Evolutionary conservation across 352 stramenopile species (phyloP), one percentile per base, ranked within the genome.

Genomic region (Globisporangium polare): DNA sequence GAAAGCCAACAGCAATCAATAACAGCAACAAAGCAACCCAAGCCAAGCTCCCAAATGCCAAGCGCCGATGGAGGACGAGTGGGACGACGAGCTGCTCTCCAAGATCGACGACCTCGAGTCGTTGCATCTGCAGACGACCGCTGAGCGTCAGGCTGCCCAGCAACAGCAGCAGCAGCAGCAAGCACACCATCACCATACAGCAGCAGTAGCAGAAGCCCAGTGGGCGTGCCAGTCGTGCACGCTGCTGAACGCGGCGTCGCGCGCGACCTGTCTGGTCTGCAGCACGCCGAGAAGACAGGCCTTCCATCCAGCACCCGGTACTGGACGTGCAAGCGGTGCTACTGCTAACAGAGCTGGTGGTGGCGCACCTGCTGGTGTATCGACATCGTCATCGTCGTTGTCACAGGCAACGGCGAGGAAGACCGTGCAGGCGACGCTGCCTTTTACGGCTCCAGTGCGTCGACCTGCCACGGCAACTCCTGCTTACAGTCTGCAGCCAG

Each of bases 31-130:
- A 43, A 43, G 37, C 37, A 43, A 43, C 37, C 37, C 37, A 43
- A 43, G 39, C 24, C 15, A n/a, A n/a, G n/a, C n/a, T n/a, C n/a
- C n/a, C n/a, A 33, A 42, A 54, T 54, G 49, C 49, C 3, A 26
- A 54, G 24, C 15, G 13, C 9, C 46, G 20, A 68, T 68, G 66
- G 81, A 92, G 43, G 86, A 93, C 56, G 82, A 93, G 29, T 95
- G 86, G 86, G 86, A 95, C 66, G 86, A 93, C 68, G 84, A 77
- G 63, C 66, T 95, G 52, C 71, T 85, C 65, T 86, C 73, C 29
- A 74, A 86, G 70, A 80, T 93, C 59, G 71, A 76, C 37, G 75
- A 79, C 67, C 66, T 93, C 27, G 81, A 92, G 68, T 68, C 73
- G 51, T 65, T 66, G 18, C 77, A 83, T 29, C 37, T 86, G 47